A percentile compares a stretch with the other conserved stretches of the same genome.
phyloP scores from a whole-genome alignment of 768 basidiomycete species.

The Solioccasus polychromus region DNA sequence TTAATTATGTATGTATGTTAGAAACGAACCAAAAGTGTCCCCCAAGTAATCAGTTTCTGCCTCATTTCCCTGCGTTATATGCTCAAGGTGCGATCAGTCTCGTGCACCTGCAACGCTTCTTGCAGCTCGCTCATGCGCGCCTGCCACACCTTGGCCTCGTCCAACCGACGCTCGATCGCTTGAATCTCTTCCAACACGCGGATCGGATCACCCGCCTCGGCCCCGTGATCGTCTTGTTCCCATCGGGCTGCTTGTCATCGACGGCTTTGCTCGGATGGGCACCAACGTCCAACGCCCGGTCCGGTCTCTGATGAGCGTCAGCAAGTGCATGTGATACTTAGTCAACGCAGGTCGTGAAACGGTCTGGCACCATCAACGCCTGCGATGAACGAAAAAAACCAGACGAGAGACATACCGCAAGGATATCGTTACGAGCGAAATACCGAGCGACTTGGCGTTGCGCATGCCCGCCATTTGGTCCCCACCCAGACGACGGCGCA shows the following conservation, averaged over 20 bases:
- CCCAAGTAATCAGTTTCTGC: too few species aligned
- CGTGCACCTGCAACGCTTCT: slow-evolving; percentile 23
- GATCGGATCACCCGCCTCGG: slow-evolving; percentile 19
- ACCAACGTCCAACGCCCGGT: slow-evolving; percentile 70
- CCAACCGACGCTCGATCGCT: slow-evolving; percentile 20
- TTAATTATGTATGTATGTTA: too few species aligned
- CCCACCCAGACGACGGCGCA: slow-evolving; percentile 15
- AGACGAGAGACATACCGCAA: slow-evolving; percentile 54
- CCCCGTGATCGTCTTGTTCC: too few species aligned
- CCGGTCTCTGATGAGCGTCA: slow-evolving; percentile 74
- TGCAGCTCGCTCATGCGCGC: slow-evolving; percentile 24
- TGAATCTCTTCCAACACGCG: slow-evolving; percentile 28
- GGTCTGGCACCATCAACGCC: background rate
- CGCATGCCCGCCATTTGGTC: slow-evolving; percentile 10
- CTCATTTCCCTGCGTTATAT: too few species aligned
- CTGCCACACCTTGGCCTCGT: slow-evolving; percentile 27
- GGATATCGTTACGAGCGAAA: slow-evolving; percentile 92
- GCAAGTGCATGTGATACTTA: slow-evolving; percentile 86
- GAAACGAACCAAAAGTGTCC: too few species aligned
- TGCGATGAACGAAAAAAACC: background rate
- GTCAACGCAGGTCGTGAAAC: slow-evolving; percentile 70
- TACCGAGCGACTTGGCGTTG: slow-evolving; percentile 82
- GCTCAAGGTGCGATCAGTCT: too few species aligned
- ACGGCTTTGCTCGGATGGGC: slow-evolving; percentile 36
- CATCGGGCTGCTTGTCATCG: too few species aligned